Percentiles rank a stretch among this genome's conserved stretches.
phyloP scores from a whole-genome alignment of 2,329 filamentous ascomycete genomes.

The Neofusicoccum ribis region DNA sequence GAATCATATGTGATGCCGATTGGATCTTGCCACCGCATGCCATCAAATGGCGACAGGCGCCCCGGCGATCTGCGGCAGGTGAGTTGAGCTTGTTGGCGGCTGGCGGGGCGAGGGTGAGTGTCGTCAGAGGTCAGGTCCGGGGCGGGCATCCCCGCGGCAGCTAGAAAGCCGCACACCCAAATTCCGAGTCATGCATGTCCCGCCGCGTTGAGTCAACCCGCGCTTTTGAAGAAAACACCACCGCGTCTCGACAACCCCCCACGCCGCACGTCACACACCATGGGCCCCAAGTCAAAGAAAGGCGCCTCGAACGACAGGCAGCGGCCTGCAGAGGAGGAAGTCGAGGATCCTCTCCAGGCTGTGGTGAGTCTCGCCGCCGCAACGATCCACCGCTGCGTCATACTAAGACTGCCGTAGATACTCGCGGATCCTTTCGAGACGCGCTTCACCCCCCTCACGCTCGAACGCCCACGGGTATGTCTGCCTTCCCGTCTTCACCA shows the following conservation, averaged over 20 bases:
- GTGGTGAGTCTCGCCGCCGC: constrained; percentile 49
- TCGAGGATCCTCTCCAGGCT: constrained; percentile 64
- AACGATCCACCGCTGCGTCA: constrained; percentile 19
- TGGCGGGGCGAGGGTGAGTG: not conserved
- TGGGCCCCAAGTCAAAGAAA: constrained; percentile 53
- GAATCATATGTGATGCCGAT: not conserved
- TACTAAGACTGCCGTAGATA: constrained; percentile 55
- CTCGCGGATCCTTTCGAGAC: constrained; percentile 95
- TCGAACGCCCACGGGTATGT: constrained; percentile 82
- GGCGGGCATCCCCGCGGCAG: constrained; percentile 2
- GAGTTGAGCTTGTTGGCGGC: not conserved
- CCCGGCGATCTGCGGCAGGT: not conserved
- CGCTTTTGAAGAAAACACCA: constrained; percentile 7
- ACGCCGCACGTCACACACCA: constrained; percentile 25
- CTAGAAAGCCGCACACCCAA: constrained; percentile 5
- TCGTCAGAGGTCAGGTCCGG: not conserved
- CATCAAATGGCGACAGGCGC: not conserved
- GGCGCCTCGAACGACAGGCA: constrained; percentile 32
- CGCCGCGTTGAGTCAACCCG: constrained; percentile 11
- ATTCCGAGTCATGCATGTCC: constrained; percentile 15
- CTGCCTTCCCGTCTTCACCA: not conserved
- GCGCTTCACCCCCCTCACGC: constrained; percentile 83
- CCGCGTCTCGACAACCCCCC: not conserved
- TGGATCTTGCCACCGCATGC: not conserved
- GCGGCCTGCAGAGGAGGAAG: constrained; percentile 53